Evolutionary conservation across 129 eudicot species (phyloP), one percentile per base, ranked within the genome.

Genomic region (Artemisia tridentata): DNA sequence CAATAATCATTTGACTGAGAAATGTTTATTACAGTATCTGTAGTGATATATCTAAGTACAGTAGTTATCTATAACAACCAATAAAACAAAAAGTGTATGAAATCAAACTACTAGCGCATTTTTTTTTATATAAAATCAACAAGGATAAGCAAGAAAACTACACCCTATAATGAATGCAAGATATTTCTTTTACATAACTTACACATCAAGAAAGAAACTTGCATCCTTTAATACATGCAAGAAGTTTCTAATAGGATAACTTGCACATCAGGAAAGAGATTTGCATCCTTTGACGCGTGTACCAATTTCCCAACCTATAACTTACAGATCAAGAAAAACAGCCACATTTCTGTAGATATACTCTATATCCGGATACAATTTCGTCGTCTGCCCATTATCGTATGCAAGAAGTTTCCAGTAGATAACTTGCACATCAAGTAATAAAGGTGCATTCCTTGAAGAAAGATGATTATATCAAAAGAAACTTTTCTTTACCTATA

Each of bases 171-270:
- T 69, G n/a, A 43, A 17, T 61, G 12, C 58, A 29, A 69, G 60
- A 59, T 56, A 15, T 31, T 57, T 76, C 63, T 20, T 15, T 29
- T 49, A 76, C 46, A 76, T 68, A 76, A 76, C 69, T 68, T 68
- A 15, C 62, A 27, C 66, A 29, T 67, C 74, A 57, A 47, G 62
- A 31, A 29, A 63, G 61, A 50, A 72, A 53, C 59, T 31, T 63
- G 73, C 76, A 79, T 49, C 74, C 64, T 75, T 79, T 65, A 80
- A 79, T 71, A 75, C 81, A 75, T 67, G 14, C 56, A 58, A 31
- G 48, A 61, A 45, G 56, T 78, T 74, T 71, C 76, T 63, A 47
- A 49, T 23, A 72, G 27, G 27, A 76, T 59, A 53, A 62, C 62
- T 56, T 56, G 10, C 43, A 69, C 3, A 65, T 34, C 65, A 73